phyloP scores from a whole-genome alignment of 495 filamentous ascomycete genomes.

The Penicillium samsonianum region DNA sequence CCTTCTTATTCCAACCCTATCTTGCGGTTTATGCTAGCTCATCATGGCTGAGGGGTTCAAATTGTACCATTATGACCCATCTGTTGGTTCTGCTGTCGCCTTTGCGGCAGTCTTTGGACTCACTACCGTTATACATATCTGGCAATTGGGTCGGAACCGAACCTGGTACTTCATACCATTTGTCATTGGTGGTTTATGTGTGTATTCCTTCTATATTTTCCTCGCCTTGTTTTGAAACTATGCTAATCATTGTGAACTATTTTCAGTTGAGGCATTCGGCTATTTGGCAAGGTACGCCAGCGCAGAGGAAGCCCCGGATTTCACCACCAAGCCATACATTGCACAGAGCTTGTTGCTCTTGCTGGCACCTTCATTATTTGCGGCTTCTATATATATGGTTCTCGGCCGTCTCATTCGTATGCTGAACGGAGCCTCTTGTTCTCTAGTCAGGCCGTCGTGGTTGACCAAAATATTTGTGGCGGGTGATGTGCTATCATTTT shows the following conservation, averaged over 20 bases:
- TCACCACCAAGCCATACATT: slow-evolving; percentile 27
- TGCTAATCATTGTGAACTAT: neutral
- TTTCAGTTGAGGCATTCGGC: slow-evolving; percentile 53
- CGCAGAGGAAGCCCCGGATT: slow-evolving; percentile 25
- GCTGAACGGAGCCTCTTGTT: slow-evolving; percentile 40
- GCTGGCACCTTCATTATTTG: slow-evolving; percentile 40
- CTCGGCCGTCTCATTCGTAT: slow-evolving; percentile 51
- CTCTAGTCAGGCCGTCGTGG: slow-evolving; percentile 17
- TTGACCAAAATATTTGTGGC: slow-evolving; percentile 36
- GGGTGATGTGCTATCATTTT: slow-evolving; percentile 31
- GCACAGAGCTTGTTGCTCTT: slow-evolving; percentile 36
- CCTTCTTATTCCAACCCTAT: neutral
- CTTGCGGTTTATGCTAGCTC: neutral
- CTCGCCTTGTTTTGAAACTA: neutral
- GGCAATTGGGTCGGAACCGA: slow-evolving; percentile 46
- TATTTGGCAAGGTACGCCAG: slow-evolving; percentile 52
- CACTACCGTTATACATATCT: slow-evolving; percentile 46
- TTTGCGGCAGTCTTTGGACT: slow-evolving; percentile 54
- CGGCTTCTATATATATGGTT: slow-evolving; percentile 58
- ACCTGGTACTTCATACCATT: slow-evolving; percentile 67
- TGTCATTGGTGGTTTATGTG: slow-evolving; percentile 58
- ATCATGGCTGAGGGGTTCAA: slow-evolving; percentile 17
- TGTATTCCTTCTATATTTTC: slow-evolving; percentile 18
- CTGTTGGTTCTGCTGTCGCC: slow-evolving; percentile 47
- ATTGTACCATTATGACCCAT: slow-evolving; percentile 42